Base-by-base conservation (phyloP, 495 filamentous ascomycete genomes). In the Xylaria telfairii region DNA sequence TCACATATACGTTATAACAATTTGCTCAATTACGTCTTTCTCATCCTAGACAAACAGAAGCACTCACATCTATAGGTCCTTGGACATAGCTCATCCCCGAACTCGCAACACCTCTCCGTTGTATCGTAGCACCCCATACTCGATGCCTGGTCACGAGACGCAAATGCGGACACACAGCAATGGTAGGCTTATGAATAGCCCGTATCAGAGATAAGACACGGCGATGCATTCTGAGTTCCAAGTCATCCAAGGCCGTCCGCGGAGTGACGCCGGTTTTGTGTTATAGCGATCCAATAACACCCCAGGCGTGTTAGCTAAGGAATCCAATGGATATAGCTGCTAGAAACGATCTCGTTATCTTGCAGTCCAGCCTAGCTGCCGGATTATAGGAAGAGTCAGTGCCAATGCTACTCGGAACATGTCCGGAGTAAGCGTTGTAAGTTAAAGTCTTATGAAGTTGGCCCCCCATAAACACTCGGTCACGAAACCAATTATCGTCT, bases 41-140 rank as follows among this genome's bases (percentile, higher is more conserved):
- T 21, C 7, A 30, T 30, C 17, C 26, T 8, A 6, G 42, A 63
- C 24, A 59, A n/a, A 21, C 17, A 65, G 53, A 39, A 12, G 49
- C 10, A 78, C 78, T 76, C 64, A 80, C 78, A 64, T 80, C 77
- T 30, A 10, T 49, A 19, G 76, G 74, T 0, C 78, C 78, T 69
- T 76, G 72, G 0, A 30, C 62, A 68, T 76, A 79, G 53, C 77
- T 80, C 72, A 77, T 21, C 26, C 63, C 53, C 41, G 75, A 65
- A n/a, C 69, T 76, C 17, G 47, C 32, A 59, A 74, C 28, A 8
- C 61, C 62, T 64, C 77, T 71, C 54, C 56, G 53, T 21, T 76
- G 73, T 21, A 69, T 28, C 12, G 28, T 32, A 10, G 49, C 46
- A 47, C 26, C 37, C 32, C 62, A 56, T 44, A 37, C 46, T 26